Percentiles rank a stretch among this genome's conserved stretches.
Evolutionary conservation across 108 stramenopile species (phyloP).

Genomic region (Skeletonema grethae): DNA sequence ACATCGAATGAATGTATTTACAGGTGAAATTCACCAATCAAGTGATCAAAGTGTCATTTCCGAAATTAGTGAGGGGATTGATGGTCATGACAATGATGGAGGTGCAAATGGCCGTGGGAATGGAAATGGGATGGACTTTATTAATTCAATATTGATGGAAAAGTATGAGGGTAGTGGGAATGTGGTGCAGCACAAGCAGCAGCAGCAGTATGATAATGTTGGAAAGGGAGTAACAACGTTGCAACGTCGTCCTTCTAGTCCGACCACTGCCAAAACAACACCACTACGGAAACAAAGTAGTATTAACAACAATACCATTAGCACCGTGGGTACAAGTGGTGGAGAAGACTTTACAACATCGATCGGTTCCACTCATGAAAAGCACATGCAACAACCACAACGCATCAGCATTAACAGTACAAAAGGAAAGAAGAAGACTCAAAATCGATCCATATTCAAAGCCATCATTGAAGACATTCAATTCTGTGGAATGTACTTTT

Average conservation of each 20-base stretch:
- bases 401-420: background rate
- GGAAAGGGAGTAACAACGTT: background rate
- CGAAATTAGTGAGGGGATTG: conserved; percentile 22
- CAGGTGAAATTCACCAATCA: background rate
- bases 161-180: background rate
- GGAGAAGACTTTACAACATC: background rate
- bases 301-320: background rate
- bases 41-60: conserved; percentile 37
- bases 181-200: background rate
- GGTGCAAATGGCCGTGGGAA: background rate
- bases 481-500: conserved; percentile 40
- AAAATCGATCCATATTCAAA: conserved; percentile 3
- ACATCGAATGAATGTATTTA: background rate
- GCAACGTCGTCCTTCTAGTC: background rate
- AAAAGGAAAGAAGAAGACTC: conserved; percentile 8
- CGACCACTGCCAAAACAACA: background rate
- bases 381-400: background rate
- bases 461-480: conserved; percentile 22
- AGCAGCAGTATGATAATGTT: background rate
- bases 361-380: background rate
- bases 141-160: background rate
- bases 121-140: conserved; percentile 1
- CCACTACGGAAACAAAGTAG: background rate
- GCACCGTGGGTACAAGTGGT: background rate
- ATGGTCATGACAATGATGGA: background rate